These are phyloP conservation scores for Gelatoporia subvermispora DNA, from an alignment of 768 basidiomycete species.

Conservation along the genomic window DNA sequence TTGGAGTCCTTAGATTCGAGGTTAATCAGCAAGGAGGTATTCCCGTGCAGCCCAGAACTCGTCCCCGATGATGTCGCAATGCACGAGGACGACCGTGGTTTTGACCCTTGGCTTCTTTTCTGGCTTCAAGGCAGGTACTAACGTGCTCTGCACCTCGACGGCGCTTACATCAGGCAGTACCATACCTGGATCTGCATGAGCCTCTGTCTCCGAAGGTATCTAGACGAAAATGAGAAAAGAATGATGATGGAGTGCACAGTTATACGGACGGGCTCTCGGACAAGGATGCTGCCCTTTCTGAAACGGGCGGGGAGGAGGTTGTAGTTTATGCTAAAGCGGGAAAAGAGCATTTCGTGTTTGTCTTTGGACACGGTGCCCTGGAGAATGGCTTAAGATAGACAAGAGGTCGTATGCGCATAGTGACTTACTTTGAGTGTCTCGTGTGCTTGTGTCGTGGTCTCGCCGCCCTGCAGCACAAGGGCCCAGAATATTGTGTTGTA, in stretches of 20 bases:
- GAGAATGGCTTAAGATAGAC: background rate
- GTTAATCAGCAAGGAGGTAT: constrained; percentile 41
- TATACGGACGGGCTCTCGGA: constrained; percentile 53
- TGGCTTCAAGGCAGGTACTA: constrained; percentile 3
- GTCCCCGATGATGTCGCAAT: constrained; percentile 82
- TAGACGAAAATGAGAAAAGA: background rate
- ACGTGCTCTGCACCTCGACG: constrained; percentile 16
- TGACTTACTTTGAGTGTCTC: constrained; percentile 61
- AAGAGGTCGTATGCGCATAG: too few species aligned
- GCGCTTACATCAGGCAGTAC: background rate
- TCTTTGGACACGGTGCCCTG: constrained; percentile 87
- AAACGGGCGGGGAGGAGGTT: constrained; percentile 67
- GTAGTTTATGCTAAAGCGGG: constrained; percentile 83
- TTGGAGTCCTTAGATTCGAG: background rate
- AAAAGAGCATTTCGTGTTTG: constrained; percentile 90
- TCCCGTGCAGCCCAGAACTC: constrained; percentile 72
- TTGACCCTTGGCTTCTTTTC: constrained; percentile 29
- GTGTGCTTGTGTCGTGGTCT: constrained; percentile 78
- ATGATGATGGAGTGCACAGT: background rate
- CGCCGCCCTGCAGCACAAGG: constrained; percentile 76
- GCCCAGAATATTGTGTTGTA: constrained; percentile 98
- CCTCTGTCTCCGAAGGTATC: background rate
- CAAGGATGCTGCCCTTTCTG: constrained; percentile 81
- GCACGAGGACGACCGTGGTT: constrained; percentile 53
- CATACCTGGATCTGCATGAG: background rate